phyloP scores from a whole-genome alignment of 768 basidiomycete species.

The Paxillus involutus region DNA sequence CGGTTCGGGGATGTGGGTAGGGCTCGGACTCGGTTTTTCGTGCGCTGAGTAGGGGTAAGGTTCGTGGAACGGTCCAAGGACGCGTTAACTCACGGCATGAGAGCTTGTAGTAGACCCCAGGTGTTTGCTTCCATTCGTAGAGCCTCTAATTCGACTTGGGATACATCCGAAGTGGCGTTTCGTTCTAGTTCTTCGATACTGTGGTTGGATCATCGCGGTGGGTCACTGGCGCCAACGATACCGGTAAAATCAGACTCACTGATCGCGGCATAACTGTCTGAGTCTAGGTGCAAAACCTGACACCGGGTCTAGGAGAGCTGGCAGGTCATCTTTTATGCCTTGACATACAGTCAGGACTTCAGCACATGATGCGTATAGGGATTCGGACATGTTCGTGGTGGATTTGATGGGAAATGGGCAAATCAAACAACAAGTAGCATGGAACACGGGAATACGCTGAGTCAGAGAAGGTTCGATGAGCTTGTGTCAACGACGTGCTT shows the following conservation, averaged over 20 bases:
- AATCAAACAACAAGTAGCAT: no score
- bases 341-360: slow-evolving; percentile 65
- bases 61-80: background rate
- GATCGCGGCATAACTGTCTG: slow-evolving; percentile 48
- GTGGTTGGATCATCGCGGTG: slow-evolving; percentile 2
- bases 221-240: background rate
- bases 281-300: slow-evolving; percentile 71
- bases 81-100: slow-evolving; percentile 61
- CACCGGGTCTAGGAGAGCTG: slow-evolving; percentile 60
- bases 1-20: slow-evolving; percentile 47
- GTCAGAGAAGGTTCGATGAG: no score
- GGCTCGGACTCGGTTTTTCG: slow-evolving; percentile 60
- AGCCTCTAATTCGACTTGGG: slow-evolving; percentile 56
- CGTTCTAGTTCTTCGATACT: slow-evolving; percentile 58
- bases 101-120: slow-evolving; percentile 76
- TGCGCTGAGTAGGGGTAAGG: slow-evolving; percentile 40
- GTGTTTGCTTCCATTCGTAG: slow-evolving; percentile 77
- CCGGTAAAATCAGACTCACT: slow-evolving; percentile 42
- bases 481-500: no score
- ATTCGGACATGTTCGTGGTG: slow-evolving; percentile 25
- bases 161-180: slow-evolving; percentile 32
- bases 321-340: slow-evolving; percentile 54
- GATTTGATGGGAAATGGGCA: no score
- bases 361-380: slow-evolving; percentile 64
- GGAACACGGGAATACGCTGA: background rate